These are phyloP conservation scores for Termitomyces sp. DNA, from an alignment of 1,284 basidiomycete species.

Conservation along the genomic window DNA sequence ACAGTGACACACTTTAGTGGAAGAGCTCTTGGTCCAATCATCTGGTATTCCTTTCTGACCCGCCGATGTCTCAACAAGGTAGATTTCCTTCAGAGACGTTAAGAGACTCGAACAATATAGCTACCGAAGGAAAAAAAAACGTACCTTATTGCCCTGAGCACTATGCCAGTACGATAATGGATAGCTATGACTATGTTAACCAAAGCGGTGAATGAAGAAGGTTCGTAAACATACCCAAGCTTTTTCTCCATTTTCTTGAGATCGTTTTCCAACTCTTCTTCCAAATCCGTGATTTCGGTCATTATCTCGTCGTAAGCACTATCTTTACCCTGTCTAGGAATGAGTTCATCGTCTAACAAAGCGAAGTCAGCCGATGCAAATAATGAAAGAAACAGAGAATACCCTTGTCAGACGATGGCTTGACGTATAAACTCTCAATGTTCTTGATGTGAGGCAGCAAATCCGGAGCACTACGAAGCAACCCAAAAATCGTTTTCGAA, in stretches of 20 bases:
- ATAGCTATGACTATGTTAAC: slow-evolving; percentile 28
- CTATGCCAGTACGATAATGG: slow-evolving; percentile 82
- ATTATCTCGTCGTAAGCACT: slow-evolving; percentile 76
- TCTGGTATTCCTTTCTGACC: slow-evolving; percentile 64
- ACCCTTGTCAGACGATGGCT: slow-evolving; percentile 56
- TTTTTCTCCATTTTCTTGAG: slow-evolving; percentile 59
- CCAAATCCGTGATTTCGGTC: slow-evolving; percentile 63
- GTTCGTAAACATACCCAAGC: slow-evolving; percentile 39
- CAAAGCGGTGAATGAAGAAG: slow-evolving; percentile 1
- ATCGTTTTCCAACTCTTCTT: slow-evolving; percentile 64
- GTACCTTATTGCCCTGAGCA: slow-evolving; percentile 72
- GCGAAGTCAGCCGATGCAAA: slow-evolving; percentile 8
- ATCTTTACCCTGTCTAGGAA: slow-evolving; percentile 81
- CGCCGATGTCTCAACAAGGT: slow-evolving; percentile 71
- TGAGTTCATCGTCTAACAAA: slow-evolving; percentile 55
- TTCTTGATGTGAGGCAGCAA: slow-evolving; percentile 65
- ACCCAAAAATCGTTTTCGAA: slow-evolving; percentile 67
- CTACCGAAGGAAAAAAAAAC: background rate
- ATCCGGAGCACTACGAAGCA: slow-evolving; percentile 81
- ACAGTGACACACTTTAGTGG: slow-evolving; percentile 62
- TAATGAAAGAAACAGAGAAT: slow-evolving; percentile 1
- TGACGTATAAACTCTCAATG: slow-evolving; percentile 68
- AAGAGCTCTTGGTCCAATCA: slow-evolving; percentile 80
- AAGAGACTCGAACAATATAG: background rate
- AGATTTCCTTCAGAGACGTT: slow-evolving; percentile 68